These are phyloP conservation scores for Boletus subparvulus DNA, from an alignment of 768 basidiomycete species.

Conservation along the genomic window DNA sequence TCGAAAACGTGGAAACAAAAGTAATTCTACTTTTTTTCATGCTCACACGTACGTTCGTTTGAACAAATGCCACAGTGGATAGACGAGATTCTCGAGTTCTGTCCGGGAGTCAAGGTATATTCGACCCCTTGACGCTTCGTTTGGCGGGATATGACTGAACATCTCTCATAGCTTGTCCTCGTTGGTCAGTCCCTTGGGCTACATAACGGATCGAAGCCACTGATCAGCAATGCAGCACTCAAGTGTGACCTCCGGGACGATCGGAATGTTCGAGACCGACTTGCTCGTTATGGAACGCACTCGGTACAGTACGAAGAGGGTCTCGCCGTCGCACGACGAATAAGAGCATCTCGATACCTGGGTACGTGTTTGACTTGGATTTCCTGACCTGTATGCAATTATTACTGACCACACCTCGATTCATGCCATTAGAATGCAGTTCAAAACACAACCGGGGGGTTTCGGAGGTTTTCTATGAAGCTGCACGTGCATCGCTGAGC, in stretches of 20 bases:
- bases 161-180: constrained; percentile 63
- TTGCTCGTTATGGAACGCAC: constrained; percentile 66
- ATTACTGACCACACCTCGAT: not conserved
- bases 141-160: constrained; percentile 5
- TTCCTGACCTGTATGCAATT: not conserved
- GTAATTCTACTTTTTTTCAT: constrained; percentile 35
- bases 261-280: constrained; percentile 61
- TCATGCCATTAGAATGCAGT: constrained; percentile 74
- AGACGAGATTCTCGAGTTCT: constrained; percentile 88
- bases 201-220: not conserved
- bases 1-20: constrained; percentile 96
- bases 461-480: constrained; percentile 89
- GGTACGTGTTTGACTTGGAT: constrained; percentile 49
- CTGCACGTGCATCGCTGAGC: constrained; percentile 78
- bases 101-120: constrained; percentile 88
- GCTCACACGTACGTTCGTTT: not conserved
- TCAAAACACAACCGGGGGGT: constrained; percentile 97
- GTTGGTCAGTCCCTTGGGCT: constrained; percentile 61
- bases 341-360: constrained; percentile 90
- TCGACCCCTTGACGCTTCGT: not conserved
- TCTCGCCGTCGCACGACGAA: constrained; percentile 80
- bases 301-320: constrained; percentile 93
- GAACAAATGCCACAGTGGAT: constrained; percentile 68
- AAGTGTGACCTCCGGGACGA: constrained; percentile 97
- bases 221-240: constrained; percentile 54